Evolutionary conservation across 78 protist genomes (phyloP).

Genomic region (slime mould (Dictyostelium discoideum)): dicty_2.7 NC_007091.3:4077001-4077500

Average conservation of each 20-base stretch:
- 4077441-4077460: conserved; percentile 71
- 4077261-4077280: conserved; percentile 43
- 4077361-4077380: background rate
- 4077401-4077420: background rate
- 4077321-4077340: background rate
- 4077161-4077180: background rate
- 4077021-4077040: conserved; percentile 32
- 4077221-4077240: background rate
- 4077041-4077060: conserved; percentile 13
- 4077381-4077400: conserved; percentile 1
- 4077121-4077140: background rate
- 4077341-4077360: background rate
- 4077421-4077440: conserved; percentile 39
- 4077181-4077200: background rate
- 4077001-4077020: conserved; percentile 66
- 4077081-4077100: conserved; percentile 22
- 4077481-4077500: background rate
- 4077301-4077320: conserved; percentile 13
- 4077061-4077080: conserved; percentile 14
- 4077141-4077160: background rate
- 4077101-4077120: background rate
- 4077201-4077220: background rate
- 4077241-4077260: background rate
- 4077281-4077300: conserved; percentile 20
- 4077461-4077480: conserved; percentile 59